A percentile compares a stretch with the other conserved stretches of the same genome.
These are phyloP conservation scores for Gentiana macrophylla DNA, from an alignment of 257 asterid species.

Conservation along the genomic window DNA sequence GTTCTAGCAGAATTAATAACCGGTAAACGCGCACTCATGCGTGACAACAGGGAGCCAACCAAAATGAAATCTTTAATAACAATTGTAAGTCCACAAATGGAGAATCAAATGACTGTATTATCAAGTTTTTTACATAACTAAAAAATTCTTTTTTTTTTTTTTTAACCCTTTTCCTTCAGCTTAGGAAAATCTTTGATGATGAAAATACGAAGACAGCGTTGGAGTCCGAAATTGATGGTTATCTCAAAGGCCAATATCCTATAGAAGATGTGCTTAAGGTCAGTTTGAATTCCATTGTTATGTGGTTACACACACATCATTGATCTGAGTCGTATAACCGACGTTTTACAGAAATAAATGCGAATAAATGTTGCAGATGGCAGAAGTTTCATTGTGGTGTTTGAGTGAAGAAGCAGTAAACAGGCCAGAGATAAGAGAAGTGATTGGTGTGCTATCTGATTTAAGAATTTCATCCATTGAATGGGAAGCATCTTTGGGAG, in stretches of 20 bases:
- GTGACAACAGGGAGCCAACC: slow-evolving; percentile 44
- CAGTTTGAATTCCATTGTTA: not conserved
- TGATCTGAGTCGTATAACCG: no score
- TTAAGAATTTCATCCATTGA: slow-evolving; percentile 57
- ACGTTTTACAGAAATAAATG: no score
- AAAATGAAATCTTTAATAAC: slow-evolving; percentile 76
- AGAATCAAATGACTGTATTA: not conserved
- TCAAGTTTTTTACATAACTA: no score
- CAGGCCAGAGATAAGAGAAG: slow-evolving; percentile 78
- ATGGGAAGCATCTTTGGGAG: slow-evolving; percentile 92
- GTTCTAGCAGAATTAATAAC: slow-evolving; percentile 79
- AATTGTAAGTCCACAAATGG: slow-evolving; percentile 34
- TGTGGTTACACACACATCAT: no score
- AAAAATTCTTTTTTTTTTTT: no score
- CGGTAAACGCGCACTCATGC: slow-evolving; percentile 71
- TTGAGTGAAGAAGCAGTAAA: slow-evolving; percentile 60
- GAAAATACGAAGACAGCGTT: slow-evolving; percentile 54
- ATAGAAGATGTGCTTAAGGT: slow-evolving; percentile 59
- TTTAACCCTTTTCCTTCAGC: slow-evolving; percentile 16
- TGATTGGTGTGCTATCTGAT: slow-evolving; percentile 47
- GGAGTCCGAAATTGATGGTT: slow-evolving; percentile 37
- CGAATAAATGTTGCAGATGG: slow-evolving; percentile 35
- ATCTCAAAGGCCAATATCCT: slow-evolving; percentile 57
- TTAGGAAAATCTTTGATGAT: slow-evolving; percentile 34
- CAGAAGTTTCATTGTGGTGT: slow-evolving; percentile 69